A percentile compares a stretch with the other conserved stretches of the same genome.
These are phyloP conservation scores for Myriosclerotinia duriaeana DNA, from an alignment of 2,329 filamentous ascomycete species.

Conservation along the genomic window DNA sequence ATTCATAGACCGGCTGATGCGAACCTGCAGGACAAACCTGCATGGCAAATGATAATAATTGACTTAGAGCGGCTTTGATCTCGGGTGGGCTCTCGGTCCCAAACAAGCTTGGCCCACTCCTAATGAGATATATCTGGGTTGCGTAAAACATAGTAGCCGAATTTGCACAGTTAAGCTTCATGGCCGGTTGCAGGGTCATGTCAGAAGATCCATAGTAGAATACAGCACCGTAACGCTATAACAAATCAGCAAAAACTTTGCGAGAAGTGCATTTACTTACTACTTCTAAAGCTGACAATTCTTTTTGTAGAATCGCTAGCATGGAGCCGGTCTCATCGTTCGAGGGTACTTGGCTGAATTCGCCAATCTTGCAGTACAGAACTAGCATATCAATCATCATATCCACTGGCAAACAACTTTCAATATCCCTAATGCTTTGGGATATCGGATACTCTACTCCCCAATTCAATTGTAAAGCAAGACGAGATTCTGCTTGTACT, in stretches of 20 bases:
- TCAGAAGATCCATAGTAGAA: constrained; percentile 27
- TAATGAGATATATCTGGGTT: constrained; percentile 20
- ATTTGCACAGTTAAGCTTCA: constrained; percentile 27
- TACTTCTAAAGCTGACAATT: constrained; percentile 2
- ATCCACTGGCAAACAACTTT: constrained; percentile 26
- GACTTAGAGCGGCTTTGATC: constrained; percentile 3
- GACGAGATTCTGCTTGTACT: constrained; percentile 23
- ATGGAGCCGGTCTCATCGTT: neutral
- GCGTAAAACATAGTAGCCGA: constrained; percentile 25
- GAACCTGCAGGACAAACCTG: constrained; percentile 16
- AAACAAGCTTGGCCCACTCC: constrained; percentile 7
- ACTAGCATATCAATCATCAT: constrained; percentile 28
- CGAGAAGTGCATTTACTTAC: neutral
- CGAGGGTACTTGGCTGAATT: neutral
- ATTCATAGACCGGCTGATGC: constrained; percentile 25
- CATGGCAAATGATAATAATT: constrained; percentile 19
- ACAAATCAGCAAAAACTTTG: neutral
- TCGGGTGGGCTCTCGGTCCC: neutral
- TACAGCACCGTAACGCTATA: constrained; percentile 5
- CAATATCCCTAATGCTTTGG: constrained; percentile 28
- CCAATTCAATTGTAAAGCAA: constrained; percentile 28
- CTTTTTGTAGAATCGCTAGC: neutral
- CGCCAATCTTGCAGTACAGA: constrained; percentile 20
- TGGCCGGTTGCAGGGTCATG: constrained; percentile 26
- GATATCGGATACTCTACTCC: constrained; percentile 26